These are phyloP conservation scores for Arachnomyces sp. DNA, from an alignment of 2,329 filamentous ascomycete species.

Conservation along the genomic window DNA sequence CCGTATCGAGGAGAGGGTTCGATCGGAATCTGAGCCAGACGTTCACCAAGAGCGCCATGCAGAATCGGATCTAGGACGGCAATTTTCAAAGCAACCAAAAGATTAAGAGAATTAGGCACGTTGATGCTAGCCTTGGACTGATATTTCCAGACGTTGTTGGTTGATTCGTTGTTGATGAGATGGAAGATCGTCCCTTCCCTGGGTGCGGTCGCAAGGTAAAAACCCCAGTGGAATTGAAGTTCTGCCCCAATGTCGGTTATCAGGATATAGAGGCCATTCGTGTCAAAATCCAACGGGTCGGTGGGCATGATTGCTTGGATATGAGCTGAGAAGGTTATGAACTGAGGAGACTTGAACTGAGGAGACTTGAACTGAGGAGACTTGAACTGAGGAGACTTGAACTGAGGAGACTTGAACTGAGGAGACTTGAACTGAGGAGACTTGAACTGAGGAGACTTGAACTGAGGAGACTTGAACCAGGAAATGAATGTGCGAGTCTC, in stretches of 20 bases:
- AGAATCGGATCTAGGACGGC: constrained; percentile 14
- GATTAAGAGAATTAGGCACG: constrained; percentile 4
- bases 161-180: constrained; percentile 11
- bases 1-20: constrained; percentile 16
- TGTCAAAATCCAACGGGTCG: too few relatives aligned
- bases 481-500: too few relatives aligned
- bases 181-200: constrained; percentile 14
- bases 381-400: too few relatives aligned
- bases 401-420: too few relatives aligned
- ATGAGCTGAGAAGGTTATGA: too few relatives aligned
- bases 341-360: too few relatives aligned
- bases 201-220: constrained; percentile 15
- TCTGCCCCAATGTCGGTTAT: constrained; percentile 14
- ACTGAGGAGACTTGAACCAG: too few relatives aligned
- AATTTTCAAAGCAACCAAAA: constrained; percentile 18
- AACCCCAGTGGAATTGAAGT: constrained; percentile 17
- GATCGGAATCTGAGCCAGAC: constrained; percentile 14
- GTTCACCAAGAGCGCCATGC: constrained; percentile 11
- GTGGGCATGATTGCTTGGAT: too few relatives aligned
- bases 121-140: constrained; percentile 7
- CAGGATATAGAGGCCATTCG: constrained; percentile 17
- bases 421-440: too few relatives aligned
- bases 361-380: too few relatives aligned
- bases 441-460: too few relatives aligned
- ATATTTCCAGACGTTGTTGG: constrained; percentile 13